Conservation (phyloP, 2,329 filamentous ascomycete genomes). For the Neofusicoccum sp. region DNA sequence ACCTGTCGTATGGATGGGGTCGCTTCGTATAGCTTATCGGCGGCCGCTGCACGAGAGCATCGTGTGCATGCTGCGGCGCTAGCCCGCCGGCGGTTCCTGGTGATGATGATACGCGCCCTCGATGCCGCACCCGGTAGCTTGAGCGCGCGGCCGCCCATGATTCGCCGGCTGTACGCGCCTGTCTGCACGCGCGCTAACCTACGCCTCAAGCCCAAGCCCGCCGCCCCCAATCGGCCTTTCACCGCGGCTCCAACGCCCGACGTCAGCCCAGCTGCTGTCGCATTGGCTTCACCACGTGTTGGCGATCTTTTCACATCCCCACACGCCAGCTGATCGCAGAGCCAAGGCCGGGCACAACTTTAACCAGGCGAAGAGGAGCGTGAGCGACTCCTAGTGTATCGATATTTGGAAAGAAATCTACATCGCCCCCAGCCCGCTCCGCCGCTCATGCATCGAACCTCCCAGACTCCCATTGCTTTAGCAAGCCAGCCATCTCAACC, state of each 20-base stretch:
- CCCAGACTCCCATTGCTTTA: not conserved
- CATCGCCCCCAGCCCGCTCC: not conserved
- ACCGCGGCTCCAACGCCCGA: not conserved
- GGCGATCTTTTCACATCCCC: not conserved
- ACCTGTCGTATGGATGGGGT: not conserved
- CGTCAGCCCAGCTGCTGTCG: not conserved
- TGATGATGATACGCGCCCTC: conserved; percentile 11
- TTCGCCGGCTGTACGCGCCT: conserved; percentile 3
- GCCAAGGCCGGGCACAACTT: not conserved
- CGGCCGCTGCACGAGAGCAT: conserved; percentile 1
- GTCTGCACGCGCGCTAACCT: conserved; percentile 4
- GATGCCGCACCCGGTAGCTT: not conserved
- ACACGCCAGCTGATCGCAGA: conserved; percentile 2
- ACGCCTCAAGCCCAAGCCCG: not conserved
- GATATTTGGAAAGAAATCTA: conserved; percentile 6
- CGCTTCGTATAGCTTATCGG: conserved; percentile 7
- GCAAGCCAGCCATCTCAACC: not conserved
- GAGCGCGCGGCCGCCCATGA: not conserved
- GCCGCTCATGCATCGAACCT: conserved; percentile 4
- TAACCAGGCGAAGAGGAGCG: not conserved
- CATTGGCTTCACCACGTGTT: not conserved
- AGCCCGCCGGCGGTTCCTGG: conserved; percentile 7
- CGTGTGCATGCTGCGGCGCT: not conserved
- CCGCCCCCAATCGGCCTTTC: conserved; percentile 6
- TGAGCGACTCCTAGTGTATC: conserved; percentile 1